Percentiles rank a stretch among this genome's conserved stretches.
Conservation (phyloP, 2,329 filamentous ascomycete genomes). For the Endocalyx cinctus region DNA sequence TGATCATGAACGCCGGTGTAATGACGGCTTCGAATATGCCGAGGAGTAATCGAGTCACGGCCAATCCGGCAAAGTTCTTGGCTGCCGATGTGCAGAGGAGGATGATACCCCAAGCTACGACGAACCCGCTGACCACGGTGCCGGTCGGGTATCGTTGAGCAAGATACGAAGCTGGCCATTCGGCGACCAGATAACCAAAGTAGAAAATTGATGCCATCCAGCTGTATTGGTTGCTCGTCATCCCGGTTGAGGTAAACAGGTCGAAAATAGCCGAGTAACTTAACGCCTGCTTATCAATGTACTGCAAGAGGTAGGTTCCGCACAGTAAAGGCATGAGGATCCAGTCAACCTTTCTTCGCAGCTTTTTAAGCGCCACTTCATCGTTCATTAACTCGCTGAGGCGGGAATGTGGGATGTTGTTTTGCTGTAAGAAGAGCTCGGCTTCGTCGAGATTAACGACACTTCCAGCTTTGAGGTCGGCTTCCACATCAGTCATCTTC, state of each 20-base stretch:
- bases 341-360: constrained; percentile 43
- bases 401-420: constrained; percentile 35
- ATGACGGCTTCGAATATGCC: constrained; percentile 44
- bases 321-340: constrained; percentile 46
- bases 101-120: constrained; percentile 33
- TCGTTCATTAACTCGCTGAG: constrained; percentile 39
- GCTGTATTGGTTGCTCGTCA: constrained; percentile 41
- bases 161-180: constrained; percentile 4
- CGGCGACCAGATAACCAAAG: constrained; percentile 27
- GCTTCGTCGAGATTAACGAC: constrained; percentile 34
- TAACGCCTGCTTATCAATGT: constrained; percentile 42
- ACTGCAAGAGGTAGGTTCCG: constrained; percentile 46
- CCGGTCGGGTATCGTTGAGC: constrained; percentile 1
- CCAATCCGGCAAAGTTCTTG: constrained; percentile 3
- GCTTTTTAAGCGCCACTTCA: constrained; percentile 14
- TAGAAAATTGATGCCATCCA: constrained; percentile 54
- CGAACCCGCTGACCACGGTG: constrained; percentile 26
- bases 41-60: constrained; percentile 35
- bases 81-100: constrained; percentile 3
- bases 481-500: not conserved
- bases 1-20: constrained; percentile 46
- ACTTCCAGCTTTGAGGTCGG: constrained; percentile 4
- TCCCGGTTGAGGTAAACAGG: constrained; percentile 35
- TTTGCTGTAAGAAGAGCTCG: constrained; percentile 38
- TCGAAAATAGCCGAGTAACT: constrained; percentile 17